Evolutionary conservation across 495 filamentous ascomycete genomes (phyloP), one percentile per base, ranked within the genome.

Genomic region (Neurospora intermedia): DNA sequence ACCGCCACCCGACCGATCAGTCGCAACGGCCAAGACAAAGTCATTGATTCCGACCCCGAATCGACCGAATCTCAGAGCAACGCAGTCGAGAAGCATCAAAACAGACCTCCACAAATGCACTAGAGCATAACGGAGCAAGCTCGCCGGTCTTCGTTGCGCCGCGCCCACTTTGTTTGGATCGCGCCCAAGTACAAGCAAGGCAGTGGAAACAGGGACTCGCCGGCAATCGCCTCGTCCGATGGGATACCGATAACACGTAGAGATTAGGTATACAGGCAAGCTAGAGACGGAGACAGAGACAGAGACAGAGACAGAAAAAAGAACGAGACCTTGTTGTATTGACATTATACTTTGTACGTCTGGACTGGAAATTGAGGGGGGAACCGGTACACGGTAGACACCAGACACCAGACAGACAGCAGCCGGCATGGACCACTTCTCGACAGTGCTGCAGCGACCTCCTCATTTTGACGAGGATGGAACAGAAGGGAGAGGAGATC

Each of bases 391-490:
- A 42, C n/a, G 35, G n/a, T 43, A 72, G 69, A 35, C 43, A 54
- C 1, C 8, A 35, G 54, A 43, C 48, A 35, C 35, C 35, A 72
- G 69, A 35, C 8, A 35, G 54, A 43, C 48, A 35, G 7, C 27
- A 27, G 13, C 54, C 54, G 35, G 27, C 54, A 83, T 83, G 82
- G 83, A 84, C 71, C 78, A 80, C 69, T 86, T 84, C 77, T 83
- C 84, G 75, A 84, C 81, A 16, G 82, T 85, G 76, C 79, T 85
- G 78, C 82, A 84, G 76, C 81, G 81, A 31, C 78, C 82, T 69
- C 76, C 81, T 73, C 79, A 80, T 75, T 80, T 81, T 69, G 79
- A 82, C 76, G 80, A 79, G 76, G 81, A 83, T 69, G 76, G 79
- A 81, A 79, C 71, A 78, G 81, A 45, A 78, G 75, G 69, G 74